These are phyloP conservation scores for Wickerhamomyces sp. DNA, from an alignment of 1,139 yeast genomes.

Conservation along the genomic window DNA sequence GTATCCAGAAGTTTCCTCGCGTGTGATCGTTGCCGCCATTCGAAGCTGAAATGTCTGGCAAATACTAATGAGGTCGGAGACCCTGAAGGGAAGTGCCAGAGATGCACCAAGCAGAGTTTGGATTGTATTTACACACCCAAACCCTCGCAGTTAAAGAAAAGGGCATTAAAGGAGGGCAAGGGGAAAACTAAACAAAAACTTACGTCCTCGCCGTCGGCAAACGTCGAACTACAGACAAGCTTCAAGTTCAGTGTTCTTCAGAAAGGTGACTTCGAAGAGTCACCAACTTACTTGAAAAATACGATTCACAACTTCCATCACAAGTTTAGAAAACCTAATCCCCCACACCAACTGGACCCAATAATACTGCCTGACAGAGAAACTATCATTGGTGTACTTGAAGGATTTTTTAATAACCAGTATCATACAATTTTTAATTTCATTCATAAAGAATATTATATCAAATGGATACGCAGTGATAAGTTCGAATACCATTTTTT, in stretches of 20 bases:
- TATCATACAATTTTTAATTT: slow-evolving; percentile 10
- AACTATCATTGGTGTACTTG: slow-evolving; percentile 3
- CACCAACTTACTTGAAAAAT: neutral
- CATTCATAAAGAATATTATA: slow-evolving; percentile 8
- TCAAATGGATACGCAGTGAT: slow-evolving; percentile 8
- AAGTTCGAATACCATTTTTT: slow-evolving; percentile 10
- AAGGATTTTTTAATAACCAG: slow-evolving; percentile 9
- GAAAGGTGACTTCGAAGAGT: neutral
- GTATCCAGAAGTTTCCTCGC: slow-evolving; percentile 10
- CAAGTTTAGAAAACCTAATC: slow-evolving; percentile 5
- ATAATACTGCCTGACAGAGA: slow-evolving; percentile 9
- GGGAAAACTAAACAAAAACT: too few relatives aligned
- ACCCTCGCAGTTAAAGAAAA: slow-evolving; percentile 11
- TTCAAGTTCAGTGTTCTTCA: slow-evolving; percentile 1
- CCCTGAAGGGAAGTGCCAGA: slow-evolving; percentile 7
- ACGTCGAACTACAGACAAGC: neutral
- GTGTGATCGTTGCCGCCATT: slow-evolving; percentile 12
- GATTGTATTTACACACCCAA: slow-evolving; percentile 13
- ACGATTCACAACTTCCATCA: slow-evolving; percentile 11
- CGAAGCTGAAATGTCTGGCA: slow-evolving; percentile 9
- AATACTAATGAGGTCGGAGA: slow-evolving; percentile 2
- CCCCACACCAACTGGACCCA: slow-evolving; percentile 10
- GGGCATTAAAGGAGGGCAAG: slow-evolving; percentile 1
- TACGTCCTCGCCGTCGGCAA: too few relatives aligned
- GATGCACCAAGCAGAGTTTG: slow-evolving; percentile 7